phyloP scores from a whole-genome alignment of 2,329 filamentous ascomycete species.

The Tolypocladium capitatum region DNA sequence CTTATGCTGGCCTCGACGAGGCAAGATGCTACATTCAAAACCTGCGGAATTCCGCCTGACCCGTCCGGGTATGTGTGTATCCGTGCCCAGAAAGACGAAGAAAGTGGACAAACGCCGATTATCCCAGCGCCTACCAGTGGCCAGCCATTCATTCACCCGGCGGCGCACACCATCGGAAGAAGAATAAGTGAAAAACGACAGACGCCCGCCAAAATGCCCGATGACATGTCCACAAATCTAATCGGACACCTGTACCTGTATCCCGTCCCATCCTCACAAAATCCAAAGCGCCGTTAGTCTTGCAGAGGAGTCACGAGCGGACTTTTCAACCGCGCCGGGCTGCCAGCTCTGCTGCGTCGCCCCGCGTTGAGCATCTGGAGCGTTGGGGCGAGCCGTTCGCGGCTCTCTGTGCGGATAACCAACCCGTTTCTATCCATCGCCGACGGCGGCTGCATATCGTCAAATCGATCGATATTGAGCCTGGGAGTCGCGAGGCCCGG shows the following conservation, averaged over 20 bases:
- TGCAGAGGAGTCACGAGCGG: slow-evolving; percentile 38
- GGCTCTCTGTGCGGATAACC: slow-evolving; percentile 70
- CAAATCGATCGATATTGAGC: slow-evolving; percentile 38
- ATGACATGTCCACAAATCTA: not conserved
- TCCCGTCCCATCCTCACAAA: slow-evolving; percentile 5
- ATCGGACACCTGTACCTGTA: not conserved
- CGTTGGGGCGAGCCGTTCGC: slow-evolving; percentile 57
- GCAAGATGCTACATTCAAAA: not conserved
- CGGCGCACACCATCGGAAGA: not conserved
- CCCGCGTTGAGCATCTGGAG: slow-evolving; percentile 41
- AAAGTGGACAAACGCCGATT: not conserved
- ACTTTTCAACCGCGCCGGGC: slow-evolving; percentile 46
- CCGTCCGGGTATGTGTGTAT: not conserved
- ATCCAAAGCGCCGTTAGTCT: slow-evolving; percentile 16
- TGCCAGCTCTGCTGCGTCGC: slow-evolving; percentile 41
- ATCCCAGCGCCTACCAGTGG: not conserved
- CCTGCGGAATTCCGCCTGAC: not conserved
- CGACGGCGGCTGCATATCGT: slow-evolving; percentile 27
- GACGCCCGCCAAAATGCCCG: not conserved
- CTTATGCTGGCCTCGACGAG: not conserved
- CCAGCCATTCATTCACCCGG: not conserved
- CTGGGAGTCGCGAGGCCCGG: slow-evolving; percentile 59
- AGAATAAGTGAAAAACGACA: not conserved
- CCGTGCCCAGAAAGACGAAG: not conserved
- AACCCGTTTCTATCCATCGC: slow-evolving; percentile 57